A percentile compares a stretch with the other conserved stretches of the same genome.
Conservation (phyloP, 108 stramenopile species). For the Nitzschia sp. region DNA sequence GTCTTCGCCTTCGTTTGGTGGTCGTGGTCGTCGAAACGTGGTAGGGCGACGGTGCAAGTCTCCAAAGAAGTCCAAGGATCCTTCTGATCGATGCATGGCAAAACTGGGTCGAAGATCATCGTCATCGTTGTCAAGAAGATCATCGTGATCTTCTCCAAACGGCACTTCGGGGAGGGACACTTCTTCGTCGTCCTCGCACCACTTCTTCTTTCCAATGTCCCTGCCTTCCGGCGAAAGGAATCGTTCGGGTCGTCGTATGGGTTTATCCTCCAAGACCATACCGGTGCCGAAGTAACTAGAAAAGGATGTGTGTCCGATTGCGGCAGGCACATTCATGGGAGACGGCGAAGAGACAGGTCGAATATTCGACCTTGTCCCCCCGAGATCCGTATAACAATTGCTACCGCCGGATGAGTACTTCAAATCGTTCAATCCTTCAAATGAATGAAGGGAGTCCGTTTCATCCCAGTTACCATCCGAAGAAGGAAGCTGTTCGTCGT, state of each 20-base stretch:
- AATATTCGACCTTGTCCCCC: not conserved
- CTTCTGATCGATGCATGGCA: conserved; percentile 1
- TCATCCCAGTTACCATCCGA: no score
- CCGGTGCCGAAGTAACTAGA: no score
- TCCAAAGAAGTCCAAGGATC: not conserved
- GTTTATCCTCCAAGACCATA: not conserved
- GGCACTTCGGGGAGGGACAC: not conserved
- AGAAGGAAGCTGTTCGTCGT: not conserved
- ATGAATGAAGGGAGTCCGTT: no score
- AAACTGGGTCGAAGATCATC: not conserved
- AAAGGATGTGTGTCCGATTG: no score
- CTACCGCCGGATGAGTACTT: no score
- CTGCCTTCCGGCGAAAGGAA: no score
- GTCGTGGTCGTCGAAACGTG: not conserved
- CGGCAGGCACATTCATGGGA: not conserved
- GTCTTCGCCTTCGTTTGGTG: not conserved
- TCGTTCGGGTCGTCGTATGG: no score
- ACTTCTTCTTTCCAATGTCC: no score
- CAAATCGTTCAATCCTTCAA: no score
- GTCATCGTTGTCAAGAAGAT: no score
- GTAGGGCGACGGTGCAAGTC: not conserved
- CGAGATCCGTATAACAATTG: no score
- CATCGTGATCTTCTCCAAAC: no score
- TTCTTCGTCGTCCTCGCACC: not conserved
- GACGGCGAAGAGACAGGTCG: not conserved